A percentile compares a stretch with the other conserved stretches of the same genome.
phyloP scores from a whole-genome alignment of 768 basidiomycete genomes.

The Saitozyma sp. region DNA sequence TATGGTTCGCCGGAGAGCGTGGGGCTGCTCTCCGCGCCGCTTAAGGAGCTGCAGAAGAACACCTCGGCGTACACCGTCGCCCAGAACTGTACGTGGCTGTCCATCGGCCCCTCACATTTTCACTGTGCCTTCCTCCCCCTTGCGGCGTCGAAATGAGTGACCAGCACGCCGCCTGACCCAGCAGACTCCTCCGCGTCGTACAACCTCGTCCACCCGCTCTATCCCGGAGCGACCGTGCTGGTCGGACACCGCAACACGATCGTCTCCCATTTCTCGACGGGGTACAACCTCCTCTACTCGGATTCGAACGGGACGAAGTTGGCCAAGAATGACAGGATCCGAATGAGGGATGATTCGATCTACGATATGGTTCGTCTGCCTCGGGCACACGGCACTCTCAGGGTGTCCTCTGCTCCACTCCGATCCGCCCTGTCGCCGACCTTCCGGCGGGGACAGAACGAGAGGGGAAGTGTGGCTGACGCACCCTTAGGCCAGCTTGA shows the following conservation, averaged over 20 bases:
- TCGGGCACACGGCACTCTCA: background rate
- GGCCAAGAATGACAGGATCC: constrained; percentile 6
- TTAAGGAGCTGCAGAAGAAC: constrained; percentile 10
- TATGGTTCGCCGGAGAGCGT: constrained; percentile 10
- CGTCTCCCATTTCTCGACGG: constrained; percentile 9
- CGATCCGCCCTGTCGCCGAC: background rate
- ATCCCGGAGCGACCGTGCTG: constrained; percentile 11
- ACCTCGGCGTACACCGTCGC: constrained; percentile 4
- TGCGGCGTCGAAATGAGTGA: background rate
- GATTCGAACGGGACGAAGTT: constrained; percentile 14
- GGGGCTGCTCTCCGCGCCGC: constrained; percentile 6
- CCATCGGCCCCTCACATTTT: background rate
- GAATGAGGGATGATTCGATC: constrained; percentile 3
- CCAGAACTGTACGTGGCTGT: constrained; percentile 9
- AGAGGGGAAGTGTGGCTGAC: too few relatives aligned
- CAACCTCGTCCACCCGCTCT: constrained; percentile 12
- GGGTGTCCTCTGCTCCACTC: background rate
- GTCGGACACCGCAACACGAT: constrained; percentile 14
- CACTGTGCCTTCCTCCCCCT: too few relatives aligned
- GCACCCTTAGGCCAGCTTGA: background rate
- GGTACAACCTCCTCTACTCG: constrained; percentile 12
- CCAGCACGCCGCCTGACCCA: background rate
- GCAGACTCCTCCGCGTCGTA: constrained; percentile 7
- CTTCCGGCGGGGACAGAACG: too few relatives aligned
- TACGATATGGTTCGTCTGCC: constrained; percentile 5